These are phyloP conservation scores for Arxiozyma bovina DNA, from an alignment of 1,139 yeast species.

Conservation along the genomic window DNA sequence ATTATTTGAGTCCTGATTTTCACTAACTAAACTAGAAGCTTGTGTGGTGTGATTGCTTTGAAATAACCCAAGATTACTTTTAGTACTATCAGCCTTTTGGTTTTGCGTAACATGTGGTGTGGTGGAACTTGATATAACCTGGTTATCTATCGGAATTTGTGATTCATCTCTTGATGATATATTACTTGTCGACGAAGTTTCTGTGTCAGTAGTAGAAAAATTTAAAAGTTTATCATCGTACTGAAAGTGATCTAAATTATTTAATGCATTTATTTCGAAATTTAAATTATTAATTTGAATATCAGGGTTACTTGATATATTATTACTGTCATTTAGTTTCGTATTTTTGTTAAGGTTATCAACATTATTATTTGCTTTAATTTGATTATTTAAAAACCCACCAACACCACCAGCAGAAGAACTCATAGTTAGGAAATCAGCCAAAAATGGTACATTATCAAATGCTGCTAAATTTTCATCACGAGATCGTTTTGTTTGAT, in stretches of 20 bases:
- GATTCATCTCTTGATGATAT: neutral
- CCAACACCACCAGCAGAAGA: constrained; percentile 27
- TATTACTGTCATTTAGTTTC: neutral
- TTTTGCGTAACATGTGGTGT: neutral
- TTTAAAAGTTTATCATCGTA: constrained; percentile 12
- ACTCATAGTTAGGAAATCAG: constrained; percentile 29
- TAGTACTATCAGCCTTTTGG: neutral
- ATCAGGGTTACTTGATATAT: neutral
- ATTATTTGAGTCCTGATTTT: neutral
- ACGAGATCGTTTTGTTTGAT: neutral
- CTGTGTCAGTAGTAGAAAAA: constrained; percentile 19
- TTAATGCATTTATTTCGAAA: neutral
- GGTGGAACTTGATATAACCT: neutral
- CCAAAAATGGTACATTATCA: constrained; percentile 12
- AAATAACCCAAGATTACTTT: neutral
- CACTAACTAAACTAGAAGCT: neutral
- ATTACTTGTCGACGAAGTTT: constrained; percentile 4
- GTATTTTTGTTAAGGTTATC: constrained; percentile 11
- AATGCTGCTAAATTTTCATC: neutral
- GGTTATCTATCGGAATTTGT: neutral
- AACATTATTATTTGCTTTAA: neutral
- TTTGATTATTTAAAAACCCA: constrained; percentile 14
- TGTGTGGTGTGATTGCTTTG: neutral
- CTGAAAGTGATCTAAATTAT: constrained; percentile 1
- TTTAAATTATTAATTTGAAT: neutral